These are phyloP conservation scores for Sutorius eximius DNA, from an alignment of 1,284 basidiomycete species.

Conservation along the genomic window DNA sequence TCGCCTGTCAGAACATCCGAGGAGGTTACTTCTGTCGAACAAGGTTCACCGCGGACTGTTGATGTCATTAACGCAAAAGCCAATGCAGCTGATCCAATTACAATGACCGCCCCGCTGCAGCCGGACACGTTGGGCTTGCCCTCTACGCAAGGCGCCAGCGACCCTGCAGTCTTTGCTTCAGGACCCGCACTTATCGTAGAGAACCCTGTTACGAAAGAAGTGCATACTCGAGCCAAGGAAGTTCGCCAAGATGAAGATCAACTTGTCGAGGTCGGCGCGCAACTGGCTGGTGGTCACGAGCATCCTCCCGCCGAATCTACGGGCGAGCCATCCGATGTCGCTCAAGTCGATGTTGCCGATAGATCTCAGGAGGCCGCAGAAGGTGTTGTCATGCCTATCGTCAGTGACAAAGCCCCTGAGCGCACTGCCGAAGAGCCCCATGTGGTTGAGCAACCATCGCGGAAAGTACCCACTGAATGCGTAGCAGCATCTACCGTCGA, in stretches of 20 bases:
- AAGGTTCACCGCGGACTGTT: not conserved
- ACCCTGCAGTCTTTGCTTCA: not conserved
- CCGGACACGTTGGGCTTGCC: not conserved
- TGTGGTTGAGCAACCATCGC: slow-evolving; percentile 5
- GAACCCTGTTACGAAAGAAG: not conserved
- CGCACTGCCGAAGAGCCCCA: slow-evolving; percentile 4
- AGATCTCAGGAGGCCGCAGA: slow-evolving; percentile 1
- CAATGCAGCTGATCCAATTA: not conserved
- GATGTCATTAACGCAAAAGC: not conserved
- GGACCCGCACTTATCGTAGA: not conserved
- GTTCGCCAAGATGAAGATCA: not conserved
- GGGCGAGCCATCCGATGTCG: not conserved
- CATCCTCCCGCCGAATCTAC: not conserved
- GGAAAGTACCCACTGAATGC: slow-evolving; percentile 4
- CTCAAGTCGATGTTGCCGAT: slow-evolving; percentile 4
- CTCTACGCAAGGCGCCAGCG: not conserved
- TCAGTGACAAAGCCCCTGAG: not conserved
- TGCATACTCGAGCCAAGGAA: not conserved
- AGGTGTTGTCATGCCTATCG: slow-evolving; percentile 6
- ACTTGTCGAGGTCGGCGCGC: slow-evolving; percentile 1
- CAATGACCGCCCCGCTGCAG: slow-evolving; percentile 1
- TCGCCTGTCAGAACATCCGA: slow-evolving; percentile 4
- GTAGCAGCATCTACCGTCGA: slow-evolving; percentile 10
- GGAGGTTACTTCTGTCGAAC: slow-evolving; percentile 10
- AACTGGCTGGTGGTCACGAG: not conserved